Conservation (phyloP, 2,329 filamentous ascomycete species). For the Xylariaceae sp. region DNA sequence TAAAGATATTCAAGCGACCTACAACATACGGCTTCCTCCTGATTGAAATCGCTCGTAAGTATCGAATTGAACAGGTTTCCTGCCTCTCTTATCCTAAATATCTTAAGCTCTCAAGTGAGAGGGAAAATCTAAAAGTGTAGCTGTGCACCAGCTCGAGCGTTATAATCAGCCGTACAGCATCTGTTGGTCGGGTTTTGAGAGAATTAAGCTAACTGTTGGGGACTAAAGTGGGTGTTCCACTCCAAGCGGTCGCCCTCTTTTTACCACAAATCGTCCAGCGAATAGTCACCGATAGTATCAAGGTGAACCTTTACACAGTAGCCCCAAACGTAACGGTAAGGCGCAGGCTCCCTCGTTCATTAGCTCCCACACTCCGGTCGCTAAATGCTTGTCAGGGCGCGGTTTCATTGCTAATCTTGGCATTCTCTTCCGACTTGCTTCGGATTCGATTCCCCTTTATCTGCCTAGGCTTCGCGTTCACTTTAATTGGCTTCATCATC, state of each 20-base stretch:
- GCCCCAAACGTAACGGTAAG: slow-evolving; percentile 71
- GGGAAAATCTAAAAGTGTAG: too few species aligned
- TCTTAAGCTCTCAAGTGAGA: too few species aligned
- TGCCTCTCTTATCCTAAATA: background rate
- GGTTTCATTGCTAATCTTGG: slow-evolving; percentile 72
- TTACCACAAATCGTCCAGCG: slow-evolving; percentile 61
- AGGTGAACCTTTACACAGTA: slow-evolving; percentile 81
- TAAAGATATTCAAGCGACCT: slow-evolving; percentile 58
- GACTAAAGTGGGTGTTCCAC: slow-evolving; percentile 56
- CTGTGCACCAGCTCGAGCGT: background rate
- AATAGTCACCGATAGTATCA: slow-evolving; percentile 55
- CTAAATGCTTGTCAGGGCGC: slow-evolving; percentile 56
- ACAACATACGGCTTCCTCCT: slow-evolving; percentile 56
- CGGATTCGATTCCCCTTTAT: slow-evolving; percentile 77
- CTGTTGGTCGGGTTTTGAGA: background rate
- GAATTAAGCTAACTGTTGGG: background rate
- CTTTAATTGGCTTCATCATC: slow-evolving; percentile 79
- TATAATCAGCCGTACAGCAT: too few species aligned
- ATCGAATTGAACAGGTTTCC: background rate
- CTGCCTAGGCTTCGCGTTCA: slow-evolving; percentile 73
- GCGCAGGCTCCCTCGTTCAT: too few species aligned
- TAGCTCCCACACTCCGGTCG: background rate
- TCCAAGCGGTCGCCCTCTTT: slow-evolving; percentile 61
- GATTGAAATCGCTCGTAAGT: slow-evolving; percentile 52
- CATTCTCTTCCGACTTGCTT: slow-evolving; percentile 71